phyloP scores from a whole-genome alignment of 768 basidiomycete species.

The Paxillus involutus region DNA sequence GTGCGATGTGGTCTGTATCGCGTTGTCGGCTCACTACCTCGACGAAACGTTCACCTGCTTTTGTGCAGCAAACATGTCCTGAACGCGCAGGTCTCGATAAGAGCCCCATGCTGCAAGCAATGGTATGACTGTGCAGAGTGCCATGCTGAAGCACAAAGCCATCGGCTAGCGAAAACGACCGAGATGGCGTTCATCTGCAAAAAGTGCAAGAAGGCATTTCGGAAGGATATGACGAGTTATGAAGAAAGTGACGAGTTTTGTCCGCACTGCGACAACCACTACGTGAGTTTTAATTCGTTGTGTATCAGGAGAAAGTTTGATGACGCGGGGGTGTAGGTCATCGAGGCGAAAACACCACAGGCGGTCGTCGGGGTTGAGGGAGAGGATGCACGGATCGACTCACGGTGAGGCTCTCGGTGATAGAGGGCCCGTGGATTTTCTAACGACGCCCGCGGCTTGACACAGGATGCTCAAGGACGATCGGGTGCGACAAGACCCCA shows the following conservation, averaged over 20 bases:
- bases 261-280: constrained; percentile 98
- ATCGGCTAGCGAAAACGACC: constrained; percentile 66
- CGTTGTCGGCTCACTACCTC: background rate
- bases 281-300: constrained; percentile 54
- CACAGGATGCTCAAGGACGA: constrained; percentile 89
- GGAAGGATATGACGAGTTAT: constrained; percentile 89
- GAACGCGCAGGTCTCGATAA: constrained; percentile 94
- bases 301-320: background rate
- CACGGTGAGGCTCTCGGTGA: constrained; percentile 55
- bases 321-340: constrained; percentile 52
- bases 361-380: constrained; percentile 85
- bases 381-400: constrained; percentile 86
- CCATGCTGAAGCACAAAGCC: constrained; percentile 82
- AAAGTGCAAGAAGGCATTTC: constrained; percentile 93
- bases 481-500: constrained; percentile 55
- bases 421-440: background rate
- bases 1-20: constrained; percentile 27
- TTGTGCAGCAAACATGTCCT: constrained; percentile 84
- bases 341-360: constrained; percentile 90
- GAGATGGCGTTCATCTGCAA: constrained; percentile 89
- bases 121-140: constrained; percentile 99
- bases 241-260: constrained; percentile 99
- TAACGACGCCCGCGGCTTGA: background rate
- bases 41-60: background rate
- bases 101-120: constrained; percentile 95